Percentiles rank a stretch among this genome's conserved stretches.
phyloP scores from a whole-genome alignment of 352 stramenopile species.

The Globisporangium nunn region DNA sequence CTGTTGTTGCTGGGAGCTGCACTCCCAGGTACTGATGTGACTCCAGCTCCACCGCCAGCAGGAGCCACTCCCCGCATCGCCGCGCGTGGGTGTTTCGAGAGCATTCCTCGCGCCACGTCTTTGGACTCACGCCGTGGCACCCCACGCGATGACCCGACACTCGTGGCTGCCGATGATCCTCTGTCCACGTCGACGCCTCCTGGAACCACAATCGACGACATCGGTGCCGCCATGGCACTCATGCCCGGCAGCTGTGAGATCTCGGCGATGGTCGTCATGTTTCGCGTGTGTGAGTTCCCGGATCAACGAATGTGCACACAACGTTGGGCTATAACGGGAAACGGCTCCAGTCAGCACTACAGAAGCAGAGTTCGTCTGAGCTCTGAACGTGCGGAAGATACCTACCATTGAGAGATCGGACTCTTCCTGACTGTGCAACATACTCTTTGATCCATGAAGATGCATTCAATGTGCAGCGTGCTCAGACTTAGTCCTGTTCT shows the following conservation, averaged over 20 bases:
- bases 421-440: too few species aligned
- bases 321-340: too few species aligned
- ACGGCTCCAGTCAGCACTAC: too few species aligned
- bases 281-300: too few species aligned
- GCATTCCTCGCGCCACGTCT: slow-evolving; percentile 6
- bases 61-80: slow-evolving; percentile 2
- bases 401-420: too few species aligned
- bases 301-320: too few species aligned
- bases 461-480: too few species aligned
- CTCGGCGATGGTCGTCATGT: slow-evolving; percentile 1
- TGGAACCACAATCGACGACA: not conserved
- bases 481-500: too few species aligned
- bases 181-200: not conserved
- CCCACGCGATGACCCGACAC: not conserved
- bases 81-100: slow-evolving; percentile 10
- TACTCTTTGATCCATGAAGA: not conserved
- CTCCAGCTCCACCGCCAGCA: not conserved
- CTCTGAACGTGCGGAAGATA: too few species aligned
- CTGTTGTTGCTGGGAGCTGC: not conserved
- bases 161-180: not conserved
- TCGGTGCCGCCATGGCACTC: slow-evolving; percentile 9
- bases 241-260: slow-evolving; percentile 6
- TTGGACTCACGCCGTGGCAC: slow-evolving; percentile 7
- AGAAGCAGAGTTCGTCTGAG: too few species aligned
- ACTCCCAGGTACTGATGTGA: not conserved